Conservation (phyloP, 2,329 filamentous ascomycete genomes). For the Chaetomiaceae sp. region DNA sequence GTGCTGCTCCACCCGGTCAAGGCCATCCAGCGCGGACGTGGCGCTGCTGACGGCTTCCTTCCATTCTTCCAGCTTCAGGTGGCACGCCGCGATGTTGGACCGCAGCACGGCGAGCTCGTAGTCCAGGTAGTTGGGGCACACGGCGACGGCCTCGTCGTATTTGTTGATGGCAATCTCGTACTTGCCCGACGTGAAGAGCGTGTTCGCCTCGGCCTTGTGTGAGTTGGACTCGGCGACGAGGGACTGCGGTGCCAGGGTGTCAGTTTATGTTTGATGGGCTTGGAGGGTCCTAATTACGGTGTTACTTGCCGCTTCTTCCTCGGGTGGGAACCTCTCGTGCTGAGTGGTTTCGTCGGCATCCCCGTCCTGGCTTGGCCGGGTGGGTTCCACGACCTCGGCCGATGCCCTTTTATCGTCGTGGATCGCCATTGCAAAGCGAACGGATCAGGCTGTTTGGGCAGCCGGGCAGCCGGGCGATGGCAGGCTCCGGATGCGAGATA, state of each 20-base stretch:
- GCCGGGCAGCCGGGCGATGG: not conserved
- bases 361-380: conserved; percentile 9
- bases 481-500: not conserved
- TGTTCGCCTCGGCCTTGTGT: conserved; percentile 72
- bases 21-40: conserved; percentile 63
- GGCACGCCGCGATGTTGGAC: conserved; percentile 85
- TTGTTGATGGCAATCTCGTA: conserved; percentile 74
- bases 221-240: conserved; percentile 67
- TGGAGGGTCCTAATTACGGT: not conserved
- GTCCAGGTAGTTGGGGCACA: conserved; percentile 78
- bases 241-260: conserved; percentile 5
- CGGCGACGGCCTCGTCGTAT: conserved; percentile 74
- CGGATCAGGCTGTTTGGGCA: no score
- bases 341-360: conserved; percentile 27
- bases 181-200: conserved; percentile 66
- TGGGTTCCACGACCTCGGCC: not conserved
- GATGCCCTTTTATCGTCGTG: not conserved
- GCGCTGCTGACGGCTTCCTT: conserved; percentile 74
- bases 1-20: conserved; percentile 59
- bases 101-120: conserved; percentile 83
- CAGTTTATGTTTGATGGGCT: conserved; percentile 1
- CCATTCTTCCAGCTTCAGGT: conserved; percentile 81
- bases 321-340: conserved; percentile 43
- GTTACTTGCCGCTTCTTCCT: conserved; percentile 51
- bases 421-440: conserved; percentile 2